A percentile compares a stretch with the other conserved stretches of the same genome.
Conservation (phyloP, 1,139 yeast genomes). For the Geotrichum siamense region DNA sequence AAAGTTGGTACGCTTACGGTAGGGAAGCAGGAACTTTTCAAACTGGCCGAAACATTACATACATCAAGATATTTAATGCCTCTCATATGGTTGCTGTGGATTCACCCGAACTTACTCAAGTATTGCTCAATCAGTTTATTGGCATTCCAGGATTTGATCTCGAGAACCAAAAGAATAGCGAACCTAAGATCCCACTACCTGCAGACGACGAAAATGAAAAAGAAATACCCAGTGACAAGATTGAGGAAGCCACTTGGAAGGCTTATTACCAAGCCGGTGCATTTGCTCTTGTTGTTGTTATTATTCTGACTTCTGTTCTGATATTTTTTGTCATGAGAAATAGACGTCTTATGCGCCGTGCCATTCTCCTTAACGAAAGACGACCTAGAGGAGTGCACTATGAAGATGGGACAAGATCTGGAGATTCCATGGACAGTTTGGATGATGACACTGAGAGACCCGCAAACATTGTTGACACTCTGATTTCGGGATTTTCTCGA, state of each 20-base stretch:
- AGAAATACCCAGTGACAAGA: conserved; percentile 11
- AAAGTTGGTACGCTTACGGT: conserved; percentile 28
- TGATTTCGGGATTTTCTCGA: conserved; percentile 16
- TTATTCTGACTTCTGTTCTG: conserved; percentile 27
- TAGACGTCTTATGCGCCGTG: conserved; percentile 17
- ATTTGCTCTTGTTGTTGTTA: conserved; percentile 34
- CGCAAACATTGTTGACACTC: conserved; percentile 10
- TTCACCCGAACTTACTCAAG: conserved; percentile 59
- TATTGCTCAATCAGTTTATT: conserved; percentile 39
- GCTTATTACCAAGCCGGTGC: conserved; percentile 39
- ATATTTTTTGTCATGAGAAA: conserved; percentile 28
- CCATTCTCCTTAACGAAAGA: conserved; percentile 8
- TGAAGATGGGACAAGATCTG: conserved; percentile 16
- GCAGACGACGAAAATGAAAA: conserved; percentile 2
- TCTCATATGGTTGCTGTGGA: conserved; percentile 97
- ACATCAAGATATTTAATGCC: conserved; percentile 63
- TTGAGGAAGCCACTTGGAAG: conserved; percentile 32
- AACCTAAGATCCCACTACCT: conserved; percentile 8
- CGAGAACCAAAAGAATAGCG: conserved; percentile 5
- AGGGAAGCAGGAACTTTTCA: conserved; percentile 30
- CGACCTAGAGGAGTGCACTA: conserved; percentile 19
- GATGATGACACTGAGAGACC: conserved; percentile 12
- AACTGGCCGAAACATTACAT: conserved; percentile 64
- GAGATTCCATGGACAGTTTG: conserved; percentile 10
- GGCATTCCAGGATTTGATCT: conserved; percentile 15